Conservation (phyloP, 2,329 filamentous ascomycete species). For the Penicillium sp. region DNA sequence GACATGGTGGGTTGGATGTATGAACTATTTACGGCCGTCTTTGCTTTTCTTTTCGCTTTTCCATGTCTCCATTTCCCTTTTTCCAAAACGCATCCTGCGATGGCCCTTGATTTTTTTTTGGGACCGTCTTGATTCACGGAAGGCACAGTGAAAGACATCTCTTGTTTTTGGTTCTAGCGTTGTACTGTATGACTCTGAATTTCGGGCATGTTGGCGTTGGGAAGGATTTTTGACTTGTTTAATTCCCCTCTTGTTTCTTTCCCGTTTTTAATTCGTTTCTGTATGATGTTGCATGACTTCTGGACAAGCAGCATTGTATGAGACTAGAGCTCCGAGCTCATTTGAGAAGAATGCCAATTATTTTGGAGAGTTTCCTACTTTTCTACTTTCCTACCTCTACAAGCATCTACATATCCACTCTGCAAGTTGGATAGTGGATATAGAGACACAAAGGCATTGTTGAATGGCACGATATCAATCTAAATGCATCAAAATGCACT, state of each 20-base stretch:
- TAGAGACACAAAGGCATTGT: background rate
- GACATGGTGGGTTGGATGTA: slow-evolving; percentile 27
- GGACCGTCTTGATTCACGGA: slow-evolving; percentile 8
- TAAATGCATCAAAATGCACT: background rate
- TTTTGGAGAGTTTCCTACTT: background rate
- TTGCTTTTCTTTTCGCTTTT: slow-evolving; percentile 15
- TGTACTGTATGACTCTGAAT: slow-evolving; percentile 14
- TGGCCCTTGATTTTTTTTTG: background rate
- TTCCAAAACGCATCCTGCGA: slow-evolving; percentile 11
- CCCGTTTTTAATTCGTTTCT: slow-evolving; percentile 3
- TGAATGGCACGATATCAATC: background rate
- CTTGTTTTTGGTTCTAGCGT: slow-evolving; percentile 15
- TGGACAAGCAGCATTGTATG: slow-evolving; percentile 1
- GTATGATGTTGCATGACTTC: background rate
- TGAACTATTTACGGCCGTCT: slow-evolving; percentile 24
- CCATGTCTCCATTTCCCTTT: slow-evolving; percentile 11
- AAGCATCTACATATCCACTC: background rate
- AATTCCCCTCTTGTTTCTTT: slow-evolving; percentile 20
- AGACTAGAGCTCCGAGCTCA: background rate
- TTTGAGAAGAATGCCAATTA: slow-evolving; percentile 4
- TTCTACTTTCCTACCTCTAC: background rate
- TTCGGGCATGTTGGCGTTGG: slow-evolving; percentile 16
- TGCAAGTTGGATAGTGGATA: background rate
- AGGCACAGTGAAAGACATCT: slow-evolving; percentile 15
- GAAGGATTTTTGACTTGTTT: slow-evolving; percentile 10